phyloP scores from a whole-genome alignment of 768 basidiomycete species.

The Podaxis pistillaris region DNA sequence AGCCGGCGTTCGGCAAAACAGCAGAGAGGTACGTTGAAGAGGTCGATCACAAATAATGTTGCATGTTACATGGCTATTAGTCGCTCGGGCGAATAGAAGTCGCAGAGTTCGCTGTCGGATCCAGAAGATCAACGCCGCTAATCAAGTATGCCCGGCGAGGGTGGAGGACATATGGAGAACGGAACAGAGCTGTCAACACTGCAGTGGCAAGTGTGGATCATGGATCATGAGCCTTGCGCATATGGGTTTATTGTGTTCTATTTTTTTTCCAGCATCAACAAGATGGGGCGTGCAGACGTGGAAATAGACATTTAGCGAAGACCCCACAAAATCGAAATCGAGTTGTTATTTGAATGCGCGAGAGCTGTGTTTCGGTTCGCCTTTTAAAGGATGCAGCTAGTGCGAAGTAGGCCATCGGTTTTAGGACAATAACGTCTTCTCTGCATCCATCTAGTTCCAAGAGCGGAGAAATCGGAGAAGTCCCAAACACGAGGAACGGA shows the following conservation, averaged over 20 bases:
- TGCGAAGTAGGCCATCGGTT: background rate
- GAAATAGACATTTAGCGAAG: background rate
- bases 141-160: background rate
- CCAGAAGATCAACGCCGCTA: background rate
- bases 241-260: background rate
- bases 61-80: too few species aligned
- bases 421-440: background rate
- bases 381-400: background rate
- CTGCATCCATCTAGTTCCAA: background rate
- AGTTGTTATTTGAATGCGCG: background rate
- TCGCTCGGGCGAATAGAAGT: background rate
- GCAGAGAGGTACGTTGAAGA: too few species aligned
- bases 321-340: background rate
- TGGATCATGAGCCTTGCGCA: background rate
- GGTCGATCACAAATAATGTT: too few species aligned
- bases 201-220: too few species aligned
- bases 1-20: too few species aligned
- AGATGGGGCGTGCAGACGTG: background rate
- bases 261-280: background rate
- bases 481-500: background rate
- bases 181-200: background rate
- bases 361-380: background rate
- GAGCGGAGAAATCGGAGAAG: background rate
- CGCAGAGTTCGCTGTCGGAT: background rate
- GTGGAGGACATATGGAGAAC: background rate